Evolutionary conservation across 2,329 filamentous ascomycete species (phyloP), one percentile per base, ranked within the genome.

Genomic region (Colletotrichum sp.): DNA sequence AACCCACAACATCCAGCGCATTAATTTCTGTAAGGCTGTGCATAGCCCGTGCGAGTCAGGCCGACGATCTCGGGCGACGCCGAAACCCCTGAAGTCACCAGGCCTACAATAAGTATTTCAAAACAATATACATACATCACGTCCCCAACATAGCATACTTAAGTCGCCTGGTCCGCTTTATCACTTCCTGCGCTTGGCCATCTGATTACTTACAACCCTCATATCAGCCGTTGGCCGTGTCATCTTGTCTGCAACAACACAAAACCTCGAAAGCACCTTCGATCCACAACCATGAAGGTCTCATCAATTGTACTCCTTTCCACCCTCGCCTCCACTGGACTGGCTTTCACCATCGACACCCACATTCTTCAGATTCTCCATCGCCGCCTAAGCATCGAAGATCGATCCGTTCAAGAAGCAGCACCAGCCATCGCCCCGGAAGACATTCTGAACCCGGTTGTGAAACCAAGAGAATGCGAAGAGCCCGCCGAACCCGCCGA

Each of bases 21-120:
- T 73, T 63, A 73, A 69, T 36, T 13, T 63, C 28, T 15, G 64
- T 73, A 69, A 28, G 70, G 64, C 55, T 72, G 39, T 72, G 64
- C 55, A 26, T 21, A n/a, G 55, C n/a, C 18, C 21, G 2, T 36
- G 15, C 55, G 52, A 55, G 64, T 73, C 36, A 73, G 36, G 8
- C 64, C 66, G 32, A 18, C 18, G 30, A 28, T 30, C 8, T 55
- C 55, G 39, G 71, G 21, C 49, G n/a, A 16, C 52, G 21, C 34
- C 55, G 70, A 60, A 16, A 28, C 49, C 49, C 60, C 21, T 59
- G 28, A 18, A 21, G 49, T 21, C 55, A 24, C 9, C 21, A 59
- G 55, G 21, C 44, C 44, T 52, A 52, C 44, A 10, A 7, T 21
- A 12, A 21, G 44, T 59, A 26, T 59, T 8, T 59, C 13, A 59